These are phyloP conservation scores for Cnidoscolus chayamansa DNA, from an alignment of 441 rosid genomes.

Conservation along the genomic window DNA sequence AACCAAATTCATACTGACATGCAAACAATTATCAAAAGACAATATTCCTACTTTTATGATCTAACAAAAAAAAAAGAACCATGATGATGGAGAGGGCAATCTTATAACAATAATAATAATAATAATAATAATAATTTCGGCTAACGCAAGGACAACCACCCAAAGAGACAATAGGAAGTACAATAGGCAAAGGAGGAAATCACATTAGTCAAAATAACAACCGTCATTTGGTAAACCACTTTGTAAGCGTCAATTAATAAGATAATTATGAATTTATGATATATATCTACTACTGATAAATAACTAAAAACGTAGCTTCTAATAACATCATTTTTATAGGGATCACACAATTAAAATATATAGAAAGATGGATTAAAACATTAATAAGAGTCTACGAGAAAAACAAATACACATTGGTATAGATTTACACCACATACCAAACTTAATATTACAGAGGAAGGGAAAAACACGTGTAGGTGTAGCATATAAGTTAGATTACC, in stretches of 20 bases:
- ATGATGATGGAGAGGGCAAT: no score
- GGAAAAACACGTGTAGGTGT: not conserved
- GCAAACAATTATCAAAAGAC: constrained; percentile 5
- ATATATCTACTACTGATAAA: not conserved
- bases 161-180: not conserved
- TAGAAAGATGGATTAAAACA: not conserved
- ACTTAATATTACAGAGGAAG: not conserved
- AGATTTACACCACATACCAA: not conserved
- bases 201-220: constrained; percentile 1
- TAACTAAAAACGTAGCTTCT: not conserved
- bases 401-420: not conserved
- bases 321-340: constrained; percentile 2
- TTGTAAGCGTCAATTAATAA: not conserved
- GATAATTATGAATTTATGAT: not conserved
- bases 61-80: not conserved
- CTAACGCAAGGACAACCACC: not conserved
- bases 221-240: not conserved
- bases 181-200: not conserved
- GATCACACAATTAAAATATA: not conserved
- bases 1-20: not conserved
- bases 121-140: no score
- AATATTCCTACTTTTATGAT: not conserved
- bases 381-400: not conserved
- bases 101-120: no score
- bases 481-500: constrained; percentile 40